Base-by-base conservation (phyloP, 2,329 filamentous ascomycete species). In the Ilyonectria sp. region DNA sequence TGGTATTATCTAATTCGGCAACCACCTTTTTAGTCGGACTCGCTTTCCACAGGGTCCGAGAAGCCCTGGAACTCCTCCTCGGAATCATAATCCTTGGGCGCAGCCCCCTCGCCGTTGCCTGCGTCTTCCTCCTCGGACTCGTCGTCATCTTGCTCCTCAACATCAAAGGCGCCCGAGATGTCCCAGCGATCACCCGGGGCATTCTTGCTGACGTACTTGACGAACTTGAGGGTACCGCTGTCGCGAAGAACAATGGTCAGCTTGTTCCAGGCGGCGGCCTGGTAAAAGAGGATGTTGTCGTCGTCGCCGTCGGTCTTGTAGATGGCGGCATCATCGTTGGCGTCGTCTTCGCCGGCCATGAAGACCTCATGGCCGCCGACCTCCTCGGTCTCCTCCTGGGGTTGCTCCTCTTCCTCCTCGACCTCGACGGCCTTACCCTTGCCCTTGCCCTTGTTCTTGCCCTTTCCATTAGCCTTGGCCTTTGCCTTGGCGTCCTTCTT, bases 151-250 rank as follows among this genome's bases (percentile, higher is more conserved):
- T 84, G 79, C 65, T 89, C 87, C 69, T 87, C 87, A 35, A 97
- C 91, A 26, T 92, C 93, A 79, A 93, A 94, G 37, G 90, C 90
- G 1, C 91, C 96, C 53, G 90, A 92, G 56, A 98, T 86, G 82
- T 99, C 96, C 94, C 95, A 98, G 49, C 96, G 87, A 82, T 98
- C 96, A 1, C 96, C 96, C 77, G 89, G 89, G 8, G 96, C 96
- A 57, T 87, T 89, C 67, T 86, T 86, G 81, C 93, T 97, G 23
- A 99, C 92, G 80, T 98, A 99, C 85, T 98, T 99, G 76, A 98
- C 94, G 79, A 99, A 99, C 79, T 94, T 92, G 77, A 99, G 85
- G 15, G 93, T 92, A 15, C 94, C 95, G 72, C 89, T 90, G 79
- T 99, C 96, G 65, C 96, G 89, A 73, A 98, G 84, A 35, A 98